phyloP scores from a whole-genome alignment of 208 protist genomes.

The Acanthamoeba lenticulata region DNA sequence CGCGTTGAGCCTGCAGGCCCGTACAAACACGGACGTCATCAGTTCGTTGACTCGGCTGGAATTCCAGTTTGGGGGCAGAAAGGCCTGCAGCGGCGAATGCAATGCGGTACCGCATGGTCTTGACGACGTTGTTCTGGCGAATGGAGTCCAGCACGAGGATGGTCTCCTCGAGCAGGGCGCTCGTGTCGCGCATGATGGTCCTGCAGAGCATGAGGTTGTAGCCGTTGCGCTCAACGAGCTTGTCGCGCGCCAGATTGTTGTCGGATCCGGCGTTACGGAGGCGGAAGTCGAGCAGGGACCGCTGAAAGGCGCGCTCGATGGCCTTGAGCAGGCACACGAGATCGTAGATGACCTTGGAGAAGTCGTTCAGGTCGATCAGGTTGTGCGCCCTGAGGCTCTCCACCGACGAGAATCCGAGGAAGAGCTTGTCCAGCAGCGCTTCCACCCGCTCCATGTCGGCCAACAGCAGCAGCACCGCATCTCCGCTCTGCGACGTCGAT shows the following conservation, averaged over 20 bases:
- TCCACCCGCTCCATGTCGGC: neutral
- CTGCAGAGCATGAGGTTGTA: neutral
- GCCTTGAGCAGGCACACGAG: slow-evolving; percentile 20
- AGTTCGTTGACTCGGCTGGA: neutral
- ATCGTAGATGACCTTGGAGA: slow-evolving; percentile 6
- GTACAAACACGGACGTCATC: too few relatives aligned
- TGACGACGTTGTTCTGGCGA: slow-evolving; percentile 24
- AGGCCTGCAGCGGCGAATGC: neutral
- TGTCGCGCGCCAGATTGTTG: neutral
- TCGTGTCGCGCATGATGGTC: slow-evolving; percentile 14
- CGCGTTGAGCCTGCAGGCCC: slow-evolving; percentile 5
- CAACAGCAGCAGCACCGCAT: neutral
- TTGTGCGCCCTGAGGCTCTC: neutral
- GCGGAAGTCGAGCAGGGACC: neutral
- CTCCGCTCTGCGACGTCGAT: neutral
- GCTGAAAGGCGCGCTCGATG: neutral
- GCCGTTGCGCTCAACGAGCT: slow-evolving; percentile 22
- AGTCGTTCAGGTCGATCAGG: slow-evolving; percentile 3
- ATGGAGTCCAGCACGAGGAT: neutral
- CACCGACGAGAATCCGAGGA: neutral
- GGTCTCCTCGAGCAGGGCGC: neutral
- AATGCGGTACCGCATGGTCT: neutral
- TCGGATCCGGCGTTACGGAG: neutral
- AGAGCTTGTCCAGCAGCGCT: neutral
- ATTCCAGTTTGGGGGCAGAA: neutral